Evolutionary conservation across 495 filamentous ascomycete species (phyloP).

Genomic region (Penicillium flavigenum): DNA sequence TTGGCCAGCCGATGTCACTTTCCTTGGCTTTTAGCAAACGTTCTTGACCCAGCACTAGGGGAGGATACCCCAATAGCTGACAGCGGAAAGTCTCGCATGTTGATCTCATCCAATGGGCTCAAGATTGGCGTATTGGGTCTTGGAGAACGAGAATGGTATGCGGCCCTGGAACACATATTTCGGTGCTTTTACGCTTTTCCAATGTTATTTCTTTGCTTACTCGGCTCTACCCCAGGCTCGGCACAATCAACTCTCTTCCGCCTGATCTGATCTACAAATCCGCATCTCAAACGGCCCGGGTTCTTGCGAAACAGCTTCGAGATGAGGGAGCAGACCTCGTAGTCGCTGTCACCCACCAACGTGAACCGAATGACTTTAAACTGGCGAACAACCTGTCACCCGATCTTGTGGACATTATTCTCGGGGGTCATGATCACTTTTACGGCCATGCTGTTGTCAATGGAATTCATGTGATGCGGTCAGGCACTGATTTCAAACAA

Average conservation of each 20-base stretch:
- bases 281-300: slow-evolving; percentile 66
- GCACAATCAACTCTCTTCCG: slow-evolving; percentile 81
- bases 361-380: slow-evolving; percentile 83
- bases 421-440: slow-evolving; percentile 89
- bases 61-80: slow-evolving; percentile 65
- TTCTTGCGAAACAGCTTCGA: slow-evolving; percentile 66
- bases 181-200: neutral
- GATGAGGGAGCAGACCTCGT: slow-evolving; percentile 78
- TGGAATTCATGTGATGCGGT: slow-evolving; percentile 74
- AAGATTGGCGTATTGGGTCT: slow-evolving; percentile 85
- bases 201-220: neutral
- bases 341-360: slow-evolving; percentile 77
- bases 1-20: slow-evolving; percentile 73
- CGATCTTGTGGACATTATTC: slow-evolving; percentile 75
- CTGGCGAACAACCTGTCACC: slow-evolving; percentile 64
- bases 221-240: slow-evolving; percentile 55
- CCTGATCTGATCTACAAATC: slow-evolving; percentile 77
- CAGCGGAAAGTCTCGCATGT: slow-evolving; percentile 65
- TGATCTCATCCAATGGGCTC: slow-evolving; percentile 76
- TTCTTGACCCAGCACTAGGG: slow-evolving; percentile 75
- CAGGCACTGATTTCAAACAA: slow-evolving; percentile 87
- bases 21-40: slow-evolving; percentile 87
- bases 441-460: slow-evolving; percentile 76
- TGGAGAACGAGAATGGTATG: slow-evolving; percentile 68
- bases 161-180: neutral